A percentile compares a stretch with the other conserved stretches of the same genome.
Evolutionary conservation across 768 basidiomycete species (phyloP).

Genomic region (Stropharia rugosoannulata): DNA sequence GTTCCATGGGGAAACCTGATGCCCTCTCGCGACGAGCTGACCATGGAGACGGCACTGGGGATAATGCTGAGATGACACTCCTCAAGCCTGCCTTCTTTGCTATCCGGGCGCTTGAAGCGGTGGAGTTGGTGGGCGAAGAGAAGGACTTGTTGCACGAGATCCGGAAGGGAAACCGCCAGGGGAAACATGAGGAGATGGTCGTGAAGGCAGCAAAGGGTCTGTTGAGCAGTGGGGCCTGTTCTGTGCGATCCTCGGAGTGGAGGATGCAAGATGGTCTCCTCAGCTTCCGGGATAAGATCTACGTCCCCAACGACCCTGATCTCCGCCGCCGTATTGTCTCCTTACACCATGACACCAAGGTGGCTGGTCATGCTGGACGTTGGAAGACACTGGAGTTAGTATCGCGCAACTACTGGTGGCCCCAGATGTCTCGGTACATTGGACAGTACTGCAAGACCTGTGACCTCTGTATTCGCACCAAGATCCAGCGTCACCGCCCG

Average conservation of each 20-base stretch:
- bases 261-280: neutral
- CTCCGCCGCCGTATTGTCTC: neutral
- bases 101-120: neutral
- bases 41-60: conserved; percentile 8
- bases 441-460: conserved; percentile 26
- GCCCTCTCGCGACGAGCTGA: conserved; percentile 22
- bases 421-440: conserved; percentile 14
- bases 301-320: neutral
- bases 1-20: conserved; percentile 20
- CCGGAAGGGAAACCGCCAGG: neutral
- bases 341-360: neutral
- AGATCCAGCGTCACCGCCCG: conserved; percentile 28
- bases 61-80: conserved; percentile 18
- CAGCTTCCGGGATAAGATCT: neutral
- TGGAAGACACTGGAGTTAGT: conserved; percentile 29
- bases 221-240: neutral
- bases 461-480: neutral
- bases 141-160: neutral
- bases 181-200: neutral
- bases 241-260: neutral
- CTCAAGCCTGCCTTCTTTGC: neutral
- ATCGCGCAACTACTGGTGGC: conserved; percentile 25
- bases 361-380: conserved; percentile 32
- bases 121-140: neutral
- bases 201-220: neutral